Evolutionary conservation across 768 basidiomycete genomes (phyloP).

Genomic region (Polyporus arcularius): DNA sequence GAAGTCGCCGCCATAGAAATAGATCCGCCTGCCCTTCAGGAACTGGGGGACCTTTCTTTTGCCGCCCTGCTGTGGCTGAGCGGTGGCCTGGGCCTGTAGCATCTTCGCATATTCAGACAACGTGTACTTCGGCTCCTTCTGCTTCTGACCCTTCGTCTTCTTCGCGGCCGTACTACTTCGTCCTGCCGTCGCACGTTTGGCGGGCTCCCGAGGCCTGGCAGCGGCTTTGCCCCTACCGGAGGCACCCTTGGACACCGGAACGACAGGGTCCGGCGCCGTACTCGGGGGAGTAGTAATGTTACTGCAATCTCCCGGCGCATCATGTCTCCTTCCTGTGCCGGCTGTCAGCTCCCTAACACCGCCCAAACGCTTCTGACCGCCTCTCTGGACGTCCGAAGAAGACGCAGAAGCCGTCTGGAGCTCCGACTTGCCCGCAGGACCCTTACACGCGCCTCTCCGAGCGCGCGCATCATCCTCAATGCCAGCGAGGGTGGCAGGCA

Average conservation of each 20-base stretch:
- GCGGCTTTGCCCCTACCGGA: background rate
- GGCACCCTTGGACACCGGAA: background rate
- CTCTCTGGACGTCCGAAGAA: background rate
- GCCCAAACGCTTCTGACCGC: background rate
- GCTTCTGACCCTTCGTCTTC: slow-evolving; percentile 40
- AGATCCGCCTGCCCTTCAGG: slow-evolving; percentile 56
- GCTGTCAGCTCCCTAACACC: background rate
- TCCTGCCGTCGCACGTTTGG: slow-evolving; percentile 28
- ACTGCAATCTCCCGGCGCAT: slow-evolving; percentile 6
- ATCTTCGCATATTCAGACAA: slow-evolving; percentile 57
- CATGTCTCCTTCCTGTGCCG: background rate
- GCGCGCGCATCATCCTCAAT: background rate
- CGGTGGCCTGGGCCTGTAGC: slow-evolving; percentile 37
- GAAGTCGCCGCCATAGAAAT: slow-evolving; percentile 62
- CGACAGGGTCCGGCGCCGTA: background rate
- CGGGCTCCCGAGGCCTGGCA: background rate
- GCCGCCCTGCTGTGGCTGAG: slow-evolving; percentile 4
- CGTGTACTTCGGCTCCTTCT: slow-evolving; percentile 32
- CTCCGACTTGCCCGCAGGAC: background rate
- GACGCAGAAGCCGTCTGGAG: background rate
- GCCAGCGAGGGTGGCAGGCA: background rate
- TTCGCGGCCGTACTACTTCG: background rate
- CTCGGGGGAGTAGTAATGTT: slow-evolving; percentile 8
- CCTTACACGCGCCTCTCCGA: background rate
- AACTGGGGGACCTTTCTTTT: slow-evolving; percentile 26